Percentiles rank a stretch among this genome's conserved stretches.
phyloP scores from a whole-genome alignment of 2,329 filamentous ascomycete genomes.

The Cladosporium sp. region DNA sequence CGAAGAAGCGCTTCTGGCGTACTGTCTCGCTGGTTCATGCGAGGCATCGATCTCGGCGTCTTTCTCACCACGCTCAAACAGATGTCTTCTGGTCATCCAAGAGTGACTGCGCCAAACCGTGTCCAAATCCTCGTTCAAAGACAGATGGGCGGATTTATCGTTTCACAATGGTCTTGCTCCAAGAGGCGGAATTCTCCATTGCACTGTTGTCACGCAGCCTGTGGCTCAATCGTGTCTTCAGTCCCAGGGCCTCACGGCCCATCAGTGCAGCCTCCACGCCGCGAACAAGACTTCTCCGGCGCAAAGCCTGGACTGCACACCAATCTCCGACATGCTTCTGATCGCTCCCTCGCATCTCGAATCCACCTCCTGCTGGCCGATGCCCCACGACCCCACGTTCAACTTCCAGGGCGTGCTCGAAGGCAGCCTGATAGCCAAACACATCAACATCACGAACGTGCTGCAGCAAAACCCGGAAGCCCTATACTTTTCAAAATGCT shows the following conservation, averaged over 20 bases:
- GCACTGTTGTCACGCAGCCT: neutral
- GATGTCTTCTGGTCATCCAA: neutral
- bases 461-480: neutral
- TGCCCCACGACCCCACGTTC: constrained; percentile 30
- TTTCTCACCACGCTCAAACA: too few species aligned
- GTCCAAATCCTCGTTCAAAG: neutral
- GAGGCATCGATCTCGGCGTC: neutral
- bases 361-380: constrained; percentile 23
- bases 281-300: neutral
- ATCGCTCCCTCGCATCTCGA: constrained; percentile 18
- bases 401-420: constrained; percentile 24
- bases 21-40: constrained; percentile 24
- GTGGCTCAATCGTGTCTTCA: neutral
- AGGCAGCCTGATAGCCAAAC: constrained; percentile 22
- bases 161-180: neutral
- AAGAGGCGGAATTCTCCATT: neutral
- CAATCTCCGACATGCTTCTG: neutral
- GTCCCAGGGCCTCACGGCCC: neutral
- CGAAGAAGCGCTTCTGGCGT: constrained; percentile 29
- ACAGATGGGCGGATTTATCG: neutral
- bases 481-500: neutral
- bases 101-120: neutral
- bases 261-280: neutral
- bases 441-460: constrained; percentile 23
- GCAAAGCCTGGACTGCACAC: neutral